Evolutionary conservation across 2,329 filamentous ascomycete species (phyloP), one percentile per base, ranked within the genome.

Genomic region (Cladosporium sp.): DNA sequence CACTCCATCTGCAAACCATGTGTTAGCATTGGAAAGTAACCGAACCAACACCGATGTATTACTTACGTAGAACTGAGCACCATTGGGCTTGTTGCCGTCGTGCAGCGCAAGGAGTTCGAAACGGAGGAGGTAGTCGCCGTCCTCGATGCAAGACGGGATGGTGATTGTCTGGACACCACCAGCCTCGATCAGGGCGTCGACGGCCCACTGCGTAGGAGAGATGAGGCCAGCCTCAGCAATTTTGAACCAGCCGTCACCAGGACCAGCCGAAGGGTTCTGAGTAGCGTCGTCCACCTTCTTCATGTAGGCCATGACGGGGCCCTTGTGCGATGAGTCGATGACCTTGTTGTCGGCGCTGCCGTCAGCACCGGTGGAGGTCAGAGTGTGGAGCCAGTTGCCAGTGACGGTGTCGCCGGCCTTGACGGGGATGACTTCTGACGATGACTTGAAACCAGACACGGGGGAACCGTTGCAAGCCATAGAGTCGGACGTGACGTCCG

Each of bases 31-130:
- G 23, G 1, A 12, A 5, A 8, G 16, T 10, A n/a, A 16, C 12
- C 14, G 12, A 40, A 16, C 18, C 14, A 35, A 28, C 33, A 44
- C 12, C 5, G 8, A 14, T 21, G 8, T 26, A 80, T 21, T 8
- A 26, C 72, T 73, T 55, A 78, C 71, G 64, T 79, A 80, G 66
- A 78, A 76, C 65, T 80, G 78, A 23, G 78, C 78, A 31, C 80
- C 80, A 18, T 76, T 75, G 29, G 80, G 73, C 59, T 74, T 76
- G 67, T 80, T 73, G 18, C 83, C 84, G n/a, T 84, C 82, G 75
- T 86, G 84, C 52, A 86, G 77, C 6, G 84, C 84, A 53, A 85
- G 78, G 29, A 83, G 78, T 77, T 87, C 84, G 33, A 83, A 81
- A 50, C 84, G 80, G 72, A 87, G 75, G 26, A 87, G 80, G 69